Base-by-base conservation (phyloP, 495 filamentous ascomycete species). In the Aspergillus kassunensis region DNA sequence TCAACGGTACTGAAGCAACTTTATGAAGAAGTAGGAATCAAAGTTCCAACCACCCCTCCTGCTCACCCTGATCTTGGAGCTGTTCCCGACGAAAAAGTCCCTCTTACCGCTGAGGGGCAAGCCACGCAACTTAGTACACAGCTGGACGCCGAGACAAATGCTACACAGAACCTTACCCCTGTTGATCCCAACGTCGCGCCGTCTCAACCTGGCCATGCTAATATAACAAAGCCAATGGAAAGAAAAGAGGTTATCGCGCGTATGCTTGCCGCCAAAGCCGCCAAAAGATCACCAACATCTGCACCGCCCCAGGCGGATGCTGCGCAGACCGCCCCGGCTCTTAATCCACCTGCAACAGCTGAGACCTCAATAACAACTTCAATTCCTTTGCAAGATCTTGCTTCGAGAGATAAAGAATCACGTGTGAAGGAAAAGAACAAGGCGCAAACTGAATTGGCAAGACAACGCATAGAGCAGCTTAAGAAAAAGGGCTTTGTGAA, bases 231-330 rank as follows among this genome's bases (percentile, higher is more conserved):
- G 55, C 76, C 80, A 7, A 72, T 89, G 58, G 85, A 89, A 57
- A 78, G 88, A 24, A 90, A 90, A 55, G 86, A 90, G 53, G 78
- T 88, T 34, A 88, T 89, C 58, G 86, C 87, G 15, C 78, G 82
- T 36, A 81, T 89, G 61, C 74, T 88, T 42, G 87, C 88, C 33
- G 84, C 70, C 1, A 80, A 77, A 53, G 73, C 73, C 55, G 70
- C 70, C 35, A 68, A 62, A 56, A 47, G 51, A 53, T 56, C 59
- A 33, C 51, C 59, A 21, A 30, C 58, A 33, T 55, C 56, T 44
- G 35, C 42, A 34, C 58, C 57, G 41, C 24, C 48, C 18, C 62
- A 58, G 49, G 16, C 57, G 37, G 54, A 55, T 39, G 19, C 20
- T 9, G 19, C 55, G 10, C 61, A 61, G 16, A 51, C 60, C 40